Evolutionary conservation across 345 rosid genomes (phyloP), one percentile per base, ranked within the genome.

Genomic region (Cardamine resedifolia): DNA sequence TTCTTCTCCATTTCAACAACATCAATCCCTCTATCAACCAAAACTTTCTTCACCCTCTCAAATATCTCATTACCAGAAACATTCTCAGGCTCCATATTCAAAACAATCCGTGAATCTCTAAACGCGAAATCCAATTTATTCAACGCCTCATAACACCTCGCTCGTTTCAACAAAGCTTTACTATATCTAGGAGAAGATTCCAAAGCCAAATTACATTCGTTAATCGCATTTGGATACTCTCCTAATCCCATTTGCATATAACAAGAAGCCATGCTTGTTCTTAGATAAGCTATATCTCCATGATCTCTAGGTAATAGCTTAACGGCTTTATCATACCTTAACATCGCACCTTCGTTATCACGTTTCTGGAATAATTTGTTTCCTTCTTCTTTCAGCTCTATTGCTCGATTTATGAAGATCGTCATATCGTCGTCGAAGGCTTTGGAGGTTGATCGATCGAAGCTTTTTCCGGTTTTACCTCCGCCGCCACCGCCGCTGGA

Each of bases 361-460:
- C 85, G 89, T 77, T 84, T 91, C 71, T 89, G 96, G 52, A 77
- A 87, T 14, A 91, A 84, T 64, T 77, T 85, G 79, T 83, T 94
- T 31, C 97, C 98, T 91, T 94, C 98, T 59, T 94, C 98, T 72
- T 94, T 94, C 12, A 91, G 89, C 77, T 94, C 98, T 44, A 83
- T 86, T 3, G 98, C 86, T 93, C 90, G 86, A 80, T 78, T 85
- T 56, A 91, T 89, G 83, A 94, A 94, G 66, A 91, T 81, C 18
- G 82, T 91, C 30, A 93, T 94, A 79, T 94, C 97, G 18, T 94
- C 91, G 74, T 94, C 97, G 38, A 94, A 80, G 7, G 88, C 78
- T 49, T 87, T 93, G 0, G 96, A 79, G 36, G 79, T 58, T 15
- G 81, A 75, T 14, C 86, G 85, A 50, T 86, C 88, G 47, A 79